Percentiles rank a stretch among this genome's conserved stretches.
These are phyloP conservation scores for Rhynchosporium graminicola DNA, from an alignment of 2,329 filamentous ascomycete species.

Conservation along the genomic window DNA sequence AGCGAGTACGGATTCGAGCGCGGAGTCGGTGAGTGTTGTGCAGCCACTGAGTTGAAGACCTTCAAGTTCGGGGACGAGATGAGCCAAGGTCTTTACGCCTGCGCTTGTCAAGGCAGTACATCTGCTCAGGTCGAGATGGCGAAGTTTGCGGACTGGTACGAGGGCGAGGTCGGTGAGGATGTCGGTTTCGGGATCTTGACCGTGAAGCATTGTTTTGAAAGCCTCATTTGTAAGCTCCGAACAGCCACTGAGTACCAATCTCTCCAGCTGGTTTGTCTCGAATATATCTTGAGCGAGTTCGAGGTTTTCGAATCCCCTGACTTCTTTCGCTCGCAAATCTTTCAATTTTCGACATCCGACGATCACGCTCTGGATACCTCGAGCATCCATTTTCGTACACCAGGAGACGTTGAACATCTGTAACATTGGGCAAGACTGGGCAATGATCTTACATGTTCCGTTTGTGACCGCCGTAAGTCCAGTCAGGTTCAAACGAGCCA, in stretches of 20 bases:
- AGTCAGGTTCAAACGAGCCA: constrained; percentile 85
- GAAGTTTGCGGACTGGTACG: constrained; percentile 75
- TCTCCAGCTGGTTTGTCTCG: constrained; percentile 76
- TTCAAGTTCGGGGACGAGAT: constrained; percentile 77
- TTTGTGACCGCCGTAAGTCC: constrained; percentile 80
- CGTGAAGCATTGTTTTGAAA: constrained; percentile 73
- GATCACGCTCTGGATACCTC: constrained; percentile 72
- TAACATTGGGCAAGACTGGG: constrained; percentile 77
- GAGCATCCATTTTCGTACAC: constrained; percentile 83
- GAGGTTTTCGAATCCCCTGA: constrained; percentile 74
- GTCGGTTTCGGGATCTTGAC: constrained; percentile 75
- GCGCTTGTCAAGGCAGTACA: constrained; percentile 72
- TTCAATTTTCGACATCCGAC: constrained; percentile 70
- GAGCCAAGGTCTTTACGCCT: constrained; percentile 70
- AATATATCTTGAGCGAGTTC: constrained; percentile 76
- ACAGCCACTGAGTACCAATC: constrained; percentile 80
- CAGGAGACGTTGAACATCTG: constrained; percentile 88
- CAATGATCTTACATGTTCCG: constrained; percentile 81
- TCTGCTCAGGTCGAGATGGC: constrained; percentile 81
- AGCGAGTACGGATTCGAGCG: constrained; percentile 70
- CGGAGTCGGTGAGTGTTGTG: constrained; percentile 69
- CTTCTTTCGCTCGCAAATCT: constrained; percentile 80
- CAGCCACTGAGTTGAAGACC: constrained; percentile 83
- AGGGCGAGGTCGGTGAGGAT: constrained; percentile 74
- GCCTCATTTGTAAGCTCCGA: constrained; percentile 74